Conservation (phyloP, 768 basidiomycete species). For the Russula olivacea region DNA sequence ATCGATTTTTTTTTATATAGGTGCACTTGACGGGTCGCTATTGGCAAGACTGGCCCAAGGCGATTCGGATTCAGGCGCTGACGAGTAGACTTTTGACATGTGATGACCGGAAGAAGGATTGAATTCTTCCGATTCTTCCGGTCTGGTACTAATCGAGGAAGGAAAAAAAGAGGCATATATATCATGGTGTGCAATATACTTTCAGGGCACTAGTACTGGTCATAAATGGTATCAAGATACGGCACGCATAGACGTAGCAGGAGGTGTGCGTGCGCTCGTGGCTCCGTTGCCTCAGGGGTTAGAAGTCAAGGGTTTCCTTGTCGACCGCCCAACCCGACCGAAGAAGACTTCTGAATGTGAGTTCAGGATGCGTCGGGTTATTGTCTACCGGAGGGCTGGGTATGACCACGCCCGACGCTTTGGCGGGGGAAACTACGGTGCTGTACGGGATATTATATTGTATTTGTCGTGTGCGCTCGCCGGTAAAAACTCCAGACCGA, state of each 20-base stretch:
- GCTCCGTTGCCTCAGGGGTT: not conserved
- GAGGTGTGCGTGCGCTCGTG: not conserved
- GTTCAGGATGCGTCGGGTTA: too few species aligned
- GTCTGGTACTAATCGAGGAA: not conserved
- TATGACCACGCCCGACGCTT: too few species aligned
- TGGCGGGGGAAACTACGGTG: not conserved
- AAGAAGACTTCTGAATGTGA: not conserved
- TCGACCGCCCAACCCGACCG: not conserved
- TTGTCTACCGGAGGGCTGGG: too few species aligned
- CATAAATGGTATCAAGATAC: not conserved
- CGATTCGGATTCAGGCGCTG: constrained; percentile 21
- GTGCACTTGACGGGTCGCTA: constrained; percentile 23
- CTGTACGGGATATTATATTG: not conserved
- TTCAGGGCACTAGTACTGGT: not conserved
- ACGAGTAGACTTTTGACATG: constrained; percentile 6
- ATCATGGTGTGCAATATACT: not conserved
- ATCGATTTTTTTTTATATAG: constrained; percentile 4
- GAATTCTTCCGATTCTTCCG: not conserved
- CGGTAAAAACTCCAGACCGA: not conserved
- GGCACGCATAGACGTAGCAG: too few species aligned
- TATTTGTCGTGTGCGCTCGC: not conserved
- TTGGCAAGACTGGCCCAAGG: constrained; percentile 21
- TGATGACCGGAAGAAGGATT: not conserved
- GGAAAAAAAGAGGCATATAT: not conserved
- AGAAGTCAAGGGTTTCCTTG: not conserved